Conservation (phyloP, 73 alveolate species). For the Paraurostyla sp. region DNA sequence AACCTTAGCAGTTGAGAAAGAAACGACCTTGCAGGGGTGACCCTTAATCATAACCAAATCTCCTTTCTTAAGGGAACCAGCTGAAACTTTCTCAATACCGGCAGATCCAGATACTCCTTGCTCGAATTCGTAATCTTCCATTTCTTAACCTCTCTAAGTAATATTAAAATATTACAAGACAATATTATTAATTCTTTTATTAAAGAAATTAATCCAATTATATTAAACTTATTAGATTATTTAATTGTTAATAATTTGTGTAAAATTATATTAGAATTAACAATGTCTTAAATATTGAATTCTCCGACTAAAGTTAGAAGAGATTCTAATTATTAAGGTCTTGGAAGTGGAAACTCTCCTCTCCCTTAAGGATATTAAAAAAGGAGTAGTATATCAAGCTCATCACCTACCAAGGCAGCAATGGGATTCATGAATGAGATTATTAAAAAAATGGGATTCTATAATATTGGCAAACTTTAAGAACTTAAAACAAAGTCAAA, state of each 20-base stretch:
- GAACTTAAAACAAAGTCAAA: not conserved
- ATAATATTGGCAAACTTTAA: not conserved
- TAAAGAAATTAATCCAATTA: not conserved
- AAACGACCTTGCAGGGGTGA: conserved; percentile 91
- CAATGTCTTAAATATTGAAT: not conserved
- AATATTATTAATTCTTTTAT: not conserved
- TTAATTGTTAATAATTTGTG: not conserved
- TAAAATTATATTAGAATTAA: not conserved
- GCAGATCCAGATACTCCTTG: conserved; percentile 92
- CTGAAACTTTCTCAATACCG: conserved; percentile 84
- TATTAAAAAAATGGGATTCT: conserved; percentile 11
- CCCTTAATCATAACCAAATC: conserved; percentile 89
- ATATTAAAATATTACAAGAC: conserved; percentile 33
- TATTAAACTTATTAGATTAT: not conserved
- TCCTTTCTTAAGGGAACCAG: conserved; percentile 89
- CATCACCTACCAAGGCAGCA: not conserved
- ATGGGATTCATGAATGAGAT: not conserved
- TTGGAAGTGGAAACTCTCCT: too few species aligned
- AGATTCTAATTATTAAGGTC: too few species aligned
- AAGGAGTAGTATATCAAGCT: not conserved
- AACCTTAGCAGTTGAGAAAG: conserved; percentile 87
- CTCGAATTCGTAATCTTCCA: conserved; percentile 79
- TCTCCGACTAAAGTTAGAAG: too few species aligned
- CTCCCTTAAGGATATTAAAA: not conserved
- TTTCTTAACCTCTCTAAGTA: conserved; percentile 1